A percentile compares a stretch with the other conserved stretches of the same genome.
Evolutionary conservation across 2,329 filamentous ascomycete species (phyloP).

Genomic region (Colletotrichum acutatum): DNA sequence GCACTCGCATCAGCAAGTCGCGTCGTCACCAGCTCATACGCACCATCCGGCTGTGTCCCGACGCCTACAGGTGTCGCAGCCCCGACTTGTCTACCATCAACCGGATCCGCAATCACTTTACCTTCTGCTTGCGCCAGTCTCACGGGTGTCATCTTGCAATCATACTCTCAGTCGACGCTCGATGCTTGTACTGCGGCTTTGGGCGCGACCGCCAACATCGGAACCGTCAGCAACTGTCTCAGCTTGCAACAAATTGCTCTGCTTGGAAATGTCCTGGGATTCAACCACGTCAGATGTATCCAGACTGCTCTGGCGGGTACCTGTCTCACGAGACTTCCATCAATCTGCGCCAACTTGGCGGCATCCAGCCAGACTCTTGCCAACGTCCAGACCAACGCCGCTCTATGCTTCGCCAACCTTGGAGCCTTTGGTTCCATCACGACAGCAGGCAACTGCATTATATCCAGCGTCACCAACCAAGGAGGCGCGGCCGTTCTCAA

Average conservation of each 20-base stretch:
- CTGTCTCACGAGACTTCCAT: neutral
- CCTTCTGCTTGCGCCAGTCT: neutral
- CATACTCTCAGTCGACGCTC: neutral
- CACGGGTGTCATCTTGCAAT: neutral
- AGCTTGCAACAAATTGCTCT: neutral
- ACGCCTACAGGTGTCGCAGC: neutral
- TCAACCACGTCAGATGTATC: neutral
- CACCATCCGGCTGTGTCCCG: constrained; percentile 12
- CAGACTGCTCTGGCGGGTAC: neutral
- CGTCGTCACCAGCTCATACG: neutral
- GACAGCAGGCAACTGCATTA: neutral
- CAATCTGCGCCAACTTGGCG: neutral
- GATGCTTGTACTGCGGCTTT: neutral
- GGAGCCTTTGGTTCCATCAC: neutral
- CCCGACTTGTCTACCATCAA: neutral
- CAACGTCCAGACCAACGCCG: neutral
- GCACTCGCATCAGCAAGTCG: neutral
- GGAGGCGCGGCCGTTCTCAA: neutral
- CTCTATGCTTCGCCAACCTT: neutral
- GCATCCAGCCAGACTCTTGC: neutral
- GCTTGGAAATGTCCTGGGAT: neutral
- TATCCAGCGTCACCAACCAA: neutral
- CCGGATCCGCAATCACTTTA: neutral
- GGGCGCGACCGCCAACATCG: neutral
- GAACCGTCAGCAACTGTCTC: neutral